A percentile compares a stretch with the other conserved stretches of the same genome.
phyloP scores from a whole-genome alignment of 129 eudicot species.

The Chrysanthemum seticuspe region DNA sequence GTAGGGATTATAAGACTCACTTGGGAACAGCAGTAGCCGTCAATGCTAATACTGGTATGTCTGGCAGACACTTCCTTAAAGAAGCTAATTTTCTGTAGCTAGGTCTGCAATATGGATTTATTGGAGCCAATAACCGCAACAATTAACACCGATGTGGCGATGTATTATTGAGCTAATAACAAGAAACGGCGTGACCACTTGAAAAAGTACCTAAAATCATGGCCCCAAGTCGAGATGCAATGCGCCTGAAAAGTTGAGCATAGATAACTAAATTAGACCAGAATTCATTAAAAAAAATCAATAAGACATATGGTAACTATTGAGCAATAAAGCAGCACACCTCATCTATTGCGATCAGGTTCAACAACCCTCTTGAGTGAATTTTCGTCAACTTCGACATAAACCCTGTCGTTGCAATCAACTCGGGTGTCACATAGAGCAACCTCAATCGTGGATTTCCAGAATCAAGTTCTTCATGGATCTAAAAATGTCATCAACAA shows the following conservation, averaged over 20 bases:
- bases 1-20: slow-evolving; percentile 47
- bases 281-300: background rate
- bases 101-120: slow-evolving; percentile 55
- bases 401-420: slow-evolving; percentile 91
- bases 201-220: slow-evolving; percentile 74
- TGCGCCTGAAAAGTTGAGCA: slow-evolving; percentile 67
- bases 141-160: background rate
- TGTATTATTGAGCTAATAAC: slow-evolving; percentile 1
- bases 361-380: slow-evolving; percentile 78
- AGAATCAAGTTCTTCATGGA: slow-evolving; percentile 79
- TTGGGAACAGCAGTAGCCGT: slow-evolving; percentile 99
- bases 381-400: slow-evolving; percentile 64
- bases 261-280: slow-evolving; percentile 15
- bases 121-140: slow-evolving; percentile 7
- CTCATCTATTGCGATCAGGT: slow-evolving; percentile 93
- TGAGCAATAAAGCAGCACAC: slow-evolving; percentile 33
- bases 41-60: slow-evolving; percentile 80
- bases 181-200: slow-evolving; percentile 3
- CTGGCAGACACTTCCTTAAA: slow-evolving; percentile 63
- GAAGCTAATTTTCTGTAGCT: slow-evolving; percentile 93
- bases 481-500: slow-evolving; percentile 36
- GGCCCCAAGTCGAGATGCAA: slow-evolving; percentile 97
- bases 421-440: slow-evolving; percentile 95
- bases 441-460: slow-evolving; percentile 88
- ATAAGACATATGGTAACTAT: background rate